Evolutionary conservation across 257 asterid genomes (phyloP).

Genomic region (Lycium ferocissimum): DNA sequence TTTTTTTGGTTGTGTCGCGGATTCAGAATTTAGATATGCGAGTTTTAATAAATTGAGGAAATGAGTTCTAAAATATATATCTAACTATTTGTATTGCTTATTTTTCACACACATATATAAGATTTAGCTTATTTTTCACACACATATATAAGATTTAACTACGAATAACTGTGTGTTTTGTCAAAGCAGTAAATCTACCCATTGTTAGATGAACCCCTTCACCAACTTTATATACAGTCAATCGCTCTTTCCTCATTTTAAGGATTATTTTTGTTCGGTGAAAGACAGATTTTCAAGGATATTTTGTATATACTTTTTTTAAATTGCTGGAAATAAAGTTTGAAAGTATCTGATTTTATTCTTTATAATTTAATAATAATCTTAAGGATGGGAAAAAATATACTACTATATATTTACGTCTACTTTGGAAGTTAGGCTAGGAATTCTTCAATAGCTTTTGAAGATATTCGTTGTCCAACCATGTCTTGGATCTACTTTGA

Average conservation of each 20-base stretch:
- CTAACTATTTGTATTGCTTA: too few relatives aligned
- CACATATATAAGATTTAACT: too few relatives aligned
- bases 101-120: not conserved
- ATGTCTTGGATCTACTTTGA: constrained; percentile 8
- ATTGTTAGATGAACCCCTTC: too few relatives aligned
- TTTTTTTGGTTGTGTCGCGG: not conserved
- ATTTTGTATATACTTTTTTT: not conserved
- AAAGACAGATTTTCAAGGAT: not conserved
- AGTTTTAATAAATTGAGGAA: not conserved
- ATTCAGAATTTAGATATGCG: not conserved
- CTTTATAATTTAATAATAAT: not conserved
- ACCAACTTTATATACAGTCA: too few relatives aligned
- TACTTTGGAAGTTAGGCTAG: not conserved
- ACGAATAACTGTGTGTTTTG: not conserved
- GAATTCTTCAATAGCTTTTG: not conserved
- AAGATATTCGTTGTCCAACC: not conserved
- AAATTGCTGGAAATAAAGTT: not conserved
- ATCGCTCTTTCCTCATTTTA: too few relatives aligned
- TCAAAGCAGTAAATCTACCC: too few relatives aligned
- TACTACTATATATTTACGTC: too few relatives aligned
- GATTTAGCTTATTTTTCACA: not conserved
- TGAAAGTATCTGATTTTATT: not conserved
- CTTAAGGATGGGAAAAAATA: constrained; percentile 9
- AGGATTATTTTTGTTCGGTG: not conserved
- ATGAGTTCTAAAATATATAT: not conserved